phyloP scores from a whole-genome alignment of 352 stramenopile species.

The Globisporangium abappressorium region DNA sequence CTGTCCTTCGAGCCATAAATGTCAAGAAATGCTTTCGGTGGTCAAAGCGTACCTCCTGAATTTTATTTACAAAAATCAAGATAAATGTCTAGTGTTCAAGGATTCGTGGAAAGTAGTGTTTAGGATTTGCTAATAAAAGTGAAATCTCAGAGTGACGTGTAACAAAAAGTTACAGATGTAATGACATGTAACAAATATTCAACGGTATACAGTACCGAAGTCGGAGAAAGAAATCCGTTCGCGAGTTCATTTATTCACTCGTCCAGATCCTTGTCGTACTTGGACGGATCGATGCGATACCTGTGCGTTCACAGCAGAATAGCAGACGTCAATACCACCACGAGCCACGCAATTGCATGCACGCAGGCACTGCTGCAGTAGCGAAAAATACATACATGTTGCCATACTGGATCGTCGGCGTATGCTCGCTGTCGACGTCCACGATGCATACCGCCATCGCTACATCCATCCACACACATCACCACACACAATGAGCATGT shows the following conservation, averaged over 20 bases:
- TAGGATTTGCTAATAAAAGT: too few species aligned
- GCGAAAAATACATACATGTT: not conserved
- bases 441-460: not conserved
- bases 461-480: not conserved
- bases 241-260: not conserved
- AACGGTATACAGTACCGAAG: too few species aligned
- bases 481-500: not conserved
- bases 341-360: not conserved
- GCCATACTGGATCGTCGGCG: not conserved
- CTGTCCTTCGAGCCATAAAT: not conserved
- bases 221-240: too few species aligned
- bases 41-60: not conserved
- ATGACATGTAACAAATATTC: too few species aligned
- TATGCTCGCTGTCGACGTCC: not conserved
- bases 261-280: not conserved
- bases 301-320: not conserved
- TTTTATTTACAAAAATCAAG: too few species aligned
- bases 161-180: not conserved
- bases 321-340: not conserved
- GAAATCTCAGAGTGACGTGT: too few species aligned
- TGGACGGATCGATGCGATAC: not conserved
- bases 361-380: not conserved
- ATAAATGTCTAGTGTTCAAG: too few species aligned
- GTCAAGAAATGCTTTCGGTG: not conserved
- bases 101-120: too few species aligned